Evolutionary conservation across 352 stramenopile species (phyloP), one percentile per base, ranked within the genome.

Genomic region (Phytopythium helicoides): DNA sequence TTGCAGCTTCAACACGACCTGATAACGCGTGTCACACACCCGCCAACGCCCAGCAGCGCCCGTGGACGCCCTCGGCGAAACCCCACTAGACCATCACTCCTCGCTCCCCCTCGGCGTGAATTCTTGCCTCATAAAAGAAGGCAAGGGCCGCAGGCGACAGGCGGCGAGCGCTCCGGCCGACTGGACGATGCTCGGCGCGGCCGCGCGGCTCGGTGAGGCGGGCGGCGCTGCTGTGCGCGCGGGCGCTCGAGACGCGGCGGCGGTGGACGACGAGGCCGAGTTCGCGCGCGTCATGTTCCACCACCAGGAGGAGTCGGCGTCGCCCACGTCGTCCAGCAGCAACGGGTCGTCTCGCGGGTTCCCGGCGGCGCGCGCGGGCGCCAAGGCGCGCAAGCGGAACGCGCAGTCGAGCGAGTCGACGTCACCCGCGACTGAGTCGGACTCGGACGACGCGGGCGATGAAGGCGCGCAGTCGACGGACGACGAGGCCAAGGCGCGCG

Each of bases 241-340:
- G 28, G 28, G n/a, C n/a, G n/a, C n/a, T n/a, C n/a, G n/a, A n/a
- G n/a, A 33, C 28, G 28, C 5, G 5, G 28, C 28, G 28, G 28
- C 9, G 18, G 34, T 53, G 21, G 54, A 66, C 25, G 58, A 66
- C 35, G 68, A 62, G 35, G 28, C 36, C 6, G 68, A 70, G 41
- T 77, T 61, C 47, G 63, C 58, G 16, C 71, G 33, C 33, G 62
- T 69, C 4, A 39, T 72, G 38, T 73, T 62, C 37, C 35, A 63
- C 22, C 61, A 42, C 52, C 25, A 60, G 58, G 66, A 80, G 25
- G 47, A 63, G 42, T 86, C 75, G 40, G 47, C 64, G 42, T 86
- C 75, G 40, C 71, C 75, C 15, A 82, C 75, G 11, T 86, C 75
- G 0, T 84, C 75, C 18, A 84, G 75, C 34, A 86, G 73, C 56